Conservation (phyloP, 495 filamentous ascomycete species). For the Neurospora sp. region DNA sequence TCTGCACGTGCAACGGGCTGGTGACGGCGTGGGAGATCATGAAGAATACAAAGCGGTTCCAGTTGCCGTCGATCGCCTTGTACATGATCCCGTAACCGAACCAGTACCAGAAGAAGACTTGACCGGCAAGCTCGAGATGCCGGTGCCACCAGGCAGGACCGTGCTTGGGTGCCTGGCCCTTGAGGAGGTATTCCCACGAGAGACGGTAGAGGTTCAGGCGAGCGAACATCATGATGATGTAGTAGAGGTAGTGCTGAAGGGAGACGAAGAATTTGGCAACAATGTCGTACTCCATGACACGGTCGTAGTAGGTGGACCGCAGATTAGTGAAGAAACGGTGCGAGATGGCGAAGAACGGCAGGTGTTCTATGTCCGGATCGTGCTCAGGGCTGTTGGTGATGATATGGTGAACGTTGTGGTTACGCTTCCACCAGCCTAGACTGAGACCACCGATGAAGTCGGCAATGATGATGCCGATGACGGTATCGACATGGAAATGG, state of each 20-base stretch:
- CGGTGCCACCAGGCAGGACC: conserved; percentile 85
- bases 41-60: conserved; percentile 63
- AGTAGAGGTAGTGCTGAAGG: conserved; percentile 79
- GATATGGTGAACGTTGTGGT: conserved; percentile 96
- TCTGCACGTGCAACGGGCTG: conserved; percentile 85
- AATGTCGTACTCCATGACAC: conserved; percentile 73
- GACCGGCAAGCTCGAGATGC: conserved; percentile 72
- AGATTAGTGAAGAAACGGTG: conserved; percentile 73
- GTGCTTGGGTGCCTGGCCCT: conserved; percentile 65
- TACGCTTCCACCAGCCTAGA: conserved; percentile 93
- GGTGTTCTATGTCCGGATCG: conserved; percentile 93
- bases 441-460: conserved; percentile 88
- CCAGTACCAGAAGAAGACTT: conserved; percentile 90
- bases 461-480: conserved; percentile 84
- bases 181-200: conserved; percentile 72
- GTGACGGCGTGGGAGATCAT: conserved; percentile 82
- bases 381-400: conserved; percentile 95
- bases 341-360: conserved; percentile 90
- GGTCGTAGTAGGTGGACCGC: conserved; percentile 82
- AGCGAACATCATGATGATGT: conserved; percentile 72
- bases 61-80: conserved; percentile 57
- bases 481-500: conserved; percentile 66
- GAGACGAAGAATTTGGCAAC: conserved; percentile 60
- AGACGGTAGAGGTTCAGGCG: conserved; percentile 88
- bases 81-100: conserved; percentile 84